Conservation (phyloP, 2,329 filamentous ascomycete genomes). For the Amphichorda felina region DNA sequence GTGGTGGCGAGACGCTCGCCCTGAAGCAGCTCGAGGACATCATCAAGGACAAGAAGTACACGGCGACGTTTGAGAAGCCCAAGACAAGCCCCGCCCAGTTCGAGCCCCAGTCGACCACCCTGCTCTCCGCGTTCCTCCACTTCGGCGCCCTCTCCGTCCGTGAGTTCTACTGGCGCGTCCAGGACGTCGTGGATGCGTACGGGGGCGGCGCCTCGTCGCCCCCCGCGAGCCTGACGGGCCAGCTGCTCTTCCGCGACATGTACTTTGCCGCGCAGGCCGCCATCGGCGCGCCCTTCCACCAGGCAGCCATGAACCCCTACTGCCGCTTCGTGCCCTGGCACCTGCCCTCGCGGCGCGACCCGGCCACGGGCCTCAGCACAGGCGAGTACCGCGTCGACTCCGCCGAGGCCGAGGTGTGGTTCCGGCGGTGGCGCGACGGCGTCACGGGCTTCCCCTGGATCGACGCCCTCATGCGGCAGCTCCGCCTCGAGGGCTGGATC, state of each 20-base stretch:
- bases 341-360: constrained; percentile 47
- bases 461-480: constrained; percentile 68
- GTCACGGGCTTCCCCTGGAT: constrained; percentile 71
- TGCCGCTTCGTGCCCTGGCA: constrained; percentile 74
- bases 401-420: constrained; percentile 49
- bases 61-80: constrained; percentile 65
- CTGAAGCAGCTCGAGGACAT: constrained; percentile 46
- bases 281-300: constrained; percentile 50
- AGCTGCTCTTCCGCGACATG: constrained; percentile 72
- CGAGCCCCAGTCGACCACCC: constrained; percentile 58
- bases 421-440: constrained; percentile 57
- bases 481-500: constrained; percentile 63
- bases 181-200: constrained; percentile 47
- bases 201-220: constrained; percentile 45
- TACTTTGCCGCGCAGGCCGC: constrained; percentile 68
- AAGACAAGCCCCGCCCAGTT: constrained; percentile 65
- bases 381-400: constrained; percentile 54
- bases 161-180: constrained; percentile 61
- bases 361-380: constrained; percentile 32
- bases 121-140: constrained; percentile 63
- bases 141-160: constrained; percentile 62
- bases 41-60: constrained; percentile 51
- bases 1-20: constrained; percentile 58
- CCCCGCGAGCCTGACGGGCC: constrained; percentile 59
- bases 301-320: constrained; percentile 52